Evolutionary conservation across 176 grass and related monocot genomes (phyloP), one percentile per base, ranked within the genome.

Genomic region (Olyra latifolia): DNA sequence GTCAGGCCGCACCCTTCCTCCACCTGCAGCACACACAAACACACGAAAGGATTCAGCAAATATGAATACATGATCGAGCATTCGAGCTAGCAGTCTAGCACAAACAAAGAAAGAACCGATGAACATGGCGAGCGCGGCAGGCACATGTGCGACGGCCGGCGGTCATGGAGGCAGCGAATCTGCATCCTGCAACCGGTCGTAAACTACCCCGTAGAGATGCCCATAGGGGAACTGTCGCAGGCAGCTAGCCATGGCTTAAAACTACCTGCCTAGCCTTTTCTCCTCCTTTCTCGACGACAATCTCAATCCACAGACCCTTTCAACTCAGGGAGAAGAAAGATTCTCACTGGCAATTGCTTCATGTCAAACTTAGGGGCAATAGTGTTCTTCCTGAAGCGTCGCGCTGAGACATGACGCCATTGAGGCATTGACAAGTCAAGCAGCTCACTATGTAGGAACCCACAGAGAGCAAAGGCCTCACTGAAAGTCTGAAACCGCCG

Each of bases 1-100:
- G 86, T 77, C 58, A 96, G 52, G 69, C 41, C 78, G 79, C 93
- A 99, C 16, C 91, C 93, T 73, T 99, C 97, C 71, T 99, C 97
- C 40, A 99, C 86, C 97, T 99, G 87, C 76, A 48, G 23, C 1
- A 1, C 45, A 38, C 49, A 32, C 1, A 1, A 35, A 38, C 49
- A 32, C 30, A 32, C 49, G 32, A 63, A 7, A 73, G 15, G 4
- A 10, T 76, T 69, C 75, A 75, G 17, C 23, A n/a, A 27, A 68
- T 47, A 35, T 4, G 32, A 35, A 35, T 35, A 4, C 32, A 35
- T 35, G 32, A 35, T 35, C 32, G 32, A 35, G 32, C 32, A 35
- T 4, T 4, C 32, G 32, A 35, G 32, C 32, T 35, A 1, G n/a
- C n/a, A n/a, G n/a, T n/a, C n/a, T n/a, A n/a, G 32, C 32, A 35